These are phyloP conservation scores for Rutstroemia sp. DNA, from an alignment of 2,329 filamentous ascomycete genomes.

Conservation along the genomic window DNA sequence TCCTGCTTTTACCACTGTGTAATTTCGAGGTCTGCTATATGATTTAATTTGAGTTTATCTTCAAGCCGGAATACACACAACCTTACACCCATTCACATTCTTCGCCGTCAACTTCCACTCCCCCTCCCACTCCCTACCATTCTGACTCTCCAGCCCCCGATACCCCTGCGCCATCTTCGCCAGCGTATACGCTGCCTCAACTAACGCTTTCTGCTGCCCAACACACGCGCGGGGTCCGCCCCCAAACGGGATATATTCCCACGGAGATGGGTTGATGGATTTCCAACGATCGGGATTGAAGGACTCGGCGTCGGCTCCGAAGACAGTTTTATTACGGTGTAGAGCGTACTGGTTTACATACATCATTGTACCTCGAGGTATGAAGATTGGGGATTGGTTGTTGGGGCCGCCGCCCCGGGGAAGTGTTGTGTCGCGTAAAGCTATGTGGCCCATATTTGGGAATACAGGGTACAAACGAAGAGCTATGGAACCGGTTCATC, in stretches of 20 bases:
- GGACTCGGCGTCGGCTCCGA: slow-evolving; percentile 60
- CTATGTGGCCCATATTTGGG: slow-evolving; percentile 9
- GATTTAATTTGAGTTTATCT: too few species aligned
- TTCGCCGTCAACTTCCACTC: slow-evolving; percentile 3
- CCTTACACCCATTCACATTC: slow-evolving; percentile 6
- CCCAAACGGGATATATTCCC: slow-evolving; percentile 61
- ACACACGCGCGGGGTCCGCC: slow-evolving; percentile 62
- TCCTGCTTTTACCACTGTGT: too few species aligned
- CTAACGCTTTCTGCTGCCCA: slow-evolving; percentile 34
- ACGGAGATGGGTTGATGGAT: slow-evolving; percentile 54
- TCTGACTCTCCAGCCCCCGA: slow-evolving; percentile 4
- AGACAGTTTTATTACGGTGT: slow-evolving; percentile 34
- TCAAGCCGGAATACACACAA: not conserved
- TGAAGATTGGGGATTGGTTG: slow-evolving; percentile 10
- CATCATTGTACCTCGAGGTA: slow-evolving; percentile 7
- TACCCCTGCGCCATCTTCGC: slow-evolving; percentile 9
- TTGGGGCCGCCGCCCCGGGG: slow-evolving; percentile 13
- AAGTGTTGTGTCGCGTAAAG: slow-evolving; percentile 10
- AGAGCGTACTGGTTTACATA: not conserved
- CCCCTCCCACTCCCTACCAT: slow-evolving; percentile 1
- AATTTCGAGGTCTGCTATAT: too few species aligned
- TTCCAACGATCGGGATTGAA: slow-evolving; percentile 70
- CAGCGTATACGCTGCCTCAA: slow-evolving; percentile 11
- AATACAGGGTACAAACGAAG: slow-evolving; percentile 23
- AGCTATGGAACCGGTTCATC: not conserved